Base-by-base conservation (phyloP, 352 stramenopile genomes). In the Globisporangium emineosum region DNA sequence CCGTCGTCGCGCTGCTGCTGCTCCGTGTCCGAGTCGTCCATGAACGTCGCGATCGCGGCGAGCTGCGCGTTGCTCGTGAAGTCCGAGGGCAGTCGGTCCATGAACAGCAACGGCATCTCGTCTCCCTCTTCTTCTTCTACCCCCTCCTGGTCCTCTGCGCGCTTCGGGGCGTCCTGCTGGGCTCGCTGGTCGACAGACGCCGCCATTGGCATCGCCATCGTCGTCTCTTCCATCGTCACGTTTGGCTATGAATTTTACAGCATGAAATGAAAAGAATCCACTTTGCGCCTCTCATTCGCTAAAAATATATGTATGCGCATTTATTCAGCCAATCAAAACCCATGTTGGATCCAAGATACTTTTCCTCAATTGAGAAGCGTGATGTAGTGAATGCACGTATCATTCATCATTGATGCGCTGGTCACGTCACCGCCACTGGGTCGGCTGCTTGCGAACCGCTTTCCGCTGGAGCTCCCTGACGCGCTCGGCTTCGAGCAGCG, bases 41-140 rank as follows among this genome's bases (percentile, higher is more conserved):
- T 90, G 72, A 94, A 89, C 60, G 81, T 86, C 54, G 79, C 79
- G 51, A 94, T 81, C 35, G 85, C 85, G 30, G 81, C 83, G 30
- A 94, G 71, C 71, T 94, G 78, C 55, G 77, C 73, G 52, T 76
- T 94, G 37, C 76, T 67, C 68, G 79, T 52, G 66, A 92, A 93
- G 64, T 81, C 73, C 8, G 69, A 66, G n/a, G 85, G 85, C 10
- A 94, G 69, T 8, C 62, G 43, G 53, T 86, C 81, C 81, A 89
- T 86, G 64, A 94, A 91, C 62, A 94, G 76, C 27, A 94, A 78
- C 60, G 85, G 85, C 76, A 89, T 86, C 64, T 91, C 81, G 1
- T 88, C 77, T 43, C 88, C 74, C 1, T 81, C 35, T 15, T 57
- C 43, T 15, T 25, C 25, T 17, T 57, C 10, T 10, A n/a, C n/a